These are phyloP conservation scores for Erodium moschatum DNA, from an alignment of 441 rosid genomes.

Conservation along the genomic window DNA sequence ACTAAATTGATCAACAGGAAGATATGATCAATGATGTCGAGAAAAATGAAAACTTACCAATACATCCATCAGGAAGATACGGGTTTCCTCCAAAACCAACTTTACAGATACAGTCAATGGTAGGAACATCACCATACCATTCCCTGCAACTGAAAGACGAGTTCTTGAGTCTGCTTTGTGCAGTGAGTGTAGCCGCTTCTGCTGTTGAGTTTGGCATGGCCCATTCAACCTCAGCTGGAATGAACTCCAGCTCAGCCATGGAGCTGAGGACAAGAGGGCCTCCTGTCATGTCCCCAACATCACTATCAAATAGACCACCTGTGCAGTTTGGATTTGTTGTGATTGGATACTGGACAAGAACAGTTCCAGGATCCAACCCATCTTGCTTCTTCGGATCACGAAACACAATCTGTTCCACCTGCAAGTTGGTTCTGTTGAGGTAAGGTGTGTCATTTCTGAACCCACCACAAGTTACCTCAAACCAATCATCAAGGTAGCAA, in stretches of 20 bases:
- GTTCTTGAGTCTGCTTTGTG: not conserved
- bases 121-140: conserved; percentile 8
- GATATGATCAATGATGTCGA: not conserved
- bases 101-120: conserved; percentile 1
- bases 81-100: conserved; percentile 6
- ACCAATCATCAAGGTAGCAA: conserved; percentile 6
- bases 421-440: not conserved
- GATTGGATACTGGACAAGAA: conserved; percentile 1
- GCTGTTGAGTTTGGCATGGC: conserved; percentile 6
- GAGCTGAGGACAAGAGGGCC: conserved; percentile 3
- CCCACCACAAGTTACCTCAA: conserved; percentile 1
- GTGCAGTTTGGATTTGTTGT: not conserved
- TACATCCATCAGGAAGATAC: not conserved
- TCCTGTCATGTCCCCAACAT: conserved; percentile 5
- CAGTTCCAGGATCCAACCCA: not conserved
- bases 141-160: conserved; percentile 10
- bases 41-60: not conserved
- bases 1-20: not conserved
- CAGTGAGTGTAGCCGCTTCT: not conserved
- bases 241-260: conserved; percentile 9
- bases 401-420: not conserved
- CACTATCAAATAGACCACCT: conserved; percentile 3
- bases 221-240: conserved; percentile 9
- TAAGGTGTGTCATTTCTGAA: not conserved
- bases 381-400: not conserved